A percentile compares a stretch with the other conserved stretches of the same genome.
Conservation (phyloP, 2,329 filamentous ascomycete genomes). For the Xylaria polymorpha region DNA sequence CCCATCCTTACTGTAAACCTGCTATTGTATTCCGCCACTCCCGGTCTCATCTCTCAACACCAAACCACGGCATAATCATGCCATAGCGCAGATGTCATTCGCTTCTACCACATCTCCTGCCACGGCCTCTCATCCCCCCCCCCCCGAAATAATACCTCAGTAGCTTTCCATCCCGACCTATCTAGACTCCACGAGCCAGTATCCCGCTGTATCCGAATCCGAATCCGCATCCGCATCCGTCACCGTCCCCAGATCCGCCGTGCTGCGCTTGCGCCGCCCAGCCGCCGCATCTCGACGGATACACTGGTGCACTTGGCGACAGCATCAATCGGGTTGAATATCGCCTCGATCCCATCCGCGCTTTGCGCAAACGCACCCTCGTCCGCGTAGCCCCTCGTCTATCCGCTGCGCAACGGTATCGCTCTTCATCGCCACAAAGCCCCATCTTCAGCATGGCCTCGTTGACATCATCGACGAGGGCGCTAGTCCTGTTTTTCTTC, state of each 20-base stretch:
- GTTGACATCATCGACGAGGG: conserved; percentile 23
- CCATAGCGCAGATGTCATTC: conserved; percentile 17
- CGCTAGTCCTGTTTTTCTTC: conserved; percentile 33
- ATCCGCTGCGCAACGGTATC: conserved; percentile 8
- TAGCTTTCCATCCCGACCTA: not conserved
- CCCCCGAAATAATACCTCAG: conserved; percentile 1
- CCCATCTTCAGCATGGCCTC: conserved; percentile 27
- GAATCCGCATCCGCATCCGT: not conserved
- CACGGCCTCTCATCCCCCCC: not conserved
- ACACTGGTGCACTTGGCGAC: not conserved
- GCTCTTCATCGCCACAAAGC: conserved; percentile 2
- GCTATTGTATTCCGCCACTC: conserved; percentile 4
- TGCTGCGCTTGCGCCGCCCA: conserved; percentile 14
- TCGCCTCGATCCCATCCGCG: not conserved
- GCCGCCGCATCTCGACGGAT: conserved; percentile 10
- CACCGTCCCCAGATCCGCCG: conserved; percentile 15
- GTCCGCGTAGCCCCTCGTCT: conserved; percentile 25
- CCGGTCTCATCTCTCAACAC: conserved; percentile 1
- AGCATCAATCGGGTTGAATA: not conserved
- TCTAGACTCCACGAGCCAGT: not conserved
- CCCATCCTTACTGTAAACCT: not conserved
- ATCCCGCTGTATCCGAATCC: conserved; percentile 1
- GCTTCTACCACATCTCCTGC: conserved; percentile 3
- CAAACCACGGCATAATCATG: conserved; percentile 1
- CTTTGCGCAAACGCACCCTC: conserved; percentile 16